Percentiles rank a stretch among this genome's conserved stretches.
phyloP scores from a whole-genome alignment of 1,139 yeast species.

The Lodderomyces margitis region DNA sequence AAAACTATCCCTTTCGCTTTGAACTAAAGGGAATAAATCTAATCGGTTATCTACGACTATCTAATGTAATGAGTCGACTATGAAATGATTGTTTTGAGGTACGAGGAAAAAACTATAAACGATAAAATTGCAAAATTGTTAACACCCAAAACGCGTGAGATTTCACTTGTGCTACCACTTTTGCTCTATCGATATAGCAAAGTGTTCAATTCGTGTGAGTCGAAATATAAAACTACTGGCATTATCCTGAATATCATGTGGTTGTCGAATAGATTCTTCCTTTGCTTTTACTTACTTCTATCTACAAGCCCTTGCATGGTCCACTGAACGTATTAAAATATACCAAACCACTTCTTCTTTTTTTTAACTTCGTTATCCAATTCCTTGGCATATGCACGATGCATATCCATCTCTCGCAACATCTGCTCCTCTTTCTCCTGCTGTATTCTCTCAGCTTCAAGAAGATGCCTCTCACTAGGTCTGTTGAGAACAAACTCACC shows the following conservation, averaged over 20 bases:
- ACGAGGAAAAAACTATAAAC: background rate
- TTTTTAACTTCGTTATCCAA: constrained; percentile 30
- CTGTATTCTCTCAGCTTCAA: constrained; percentile 70
- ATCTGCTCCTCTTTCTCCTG: constrained; percentile 70
- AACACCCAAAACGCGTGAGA: background rate
- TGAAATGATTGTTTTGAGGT: background rate
- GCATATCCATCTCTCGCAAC: constrained; percentile 51
- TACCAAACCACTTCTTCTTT: constrained; percentile 34
- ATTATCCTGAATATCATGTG: no score
- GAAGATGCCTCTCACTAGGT: constrained; percentile 69
- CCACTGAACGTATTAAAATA: constrained; percentile 24
- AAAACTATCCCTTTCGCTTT: no score
- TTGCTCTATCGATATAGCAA: no score
- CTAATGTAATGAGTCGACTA: no score
- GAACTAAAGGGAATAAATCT: no score
- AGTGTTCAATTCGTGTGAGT: no score
- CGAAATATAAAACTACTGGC: no score
- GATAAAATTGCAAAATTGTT: background rate
- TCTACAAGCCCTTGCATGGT: no score
- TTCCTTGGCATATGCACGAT: constrained; percentile 20
- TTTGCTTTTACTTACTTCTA: no score
- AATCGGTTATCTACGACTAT: no score
- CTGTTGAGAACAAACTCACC: constrained; percentile 57
- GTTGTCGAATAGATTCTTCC: no score
- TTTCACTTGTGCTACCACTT: background rate